Base-by-base conservation (phyloP, 2,329 filamentous ascomycete genomes). In the Neoscytalidium dimidiatum region DNA sequence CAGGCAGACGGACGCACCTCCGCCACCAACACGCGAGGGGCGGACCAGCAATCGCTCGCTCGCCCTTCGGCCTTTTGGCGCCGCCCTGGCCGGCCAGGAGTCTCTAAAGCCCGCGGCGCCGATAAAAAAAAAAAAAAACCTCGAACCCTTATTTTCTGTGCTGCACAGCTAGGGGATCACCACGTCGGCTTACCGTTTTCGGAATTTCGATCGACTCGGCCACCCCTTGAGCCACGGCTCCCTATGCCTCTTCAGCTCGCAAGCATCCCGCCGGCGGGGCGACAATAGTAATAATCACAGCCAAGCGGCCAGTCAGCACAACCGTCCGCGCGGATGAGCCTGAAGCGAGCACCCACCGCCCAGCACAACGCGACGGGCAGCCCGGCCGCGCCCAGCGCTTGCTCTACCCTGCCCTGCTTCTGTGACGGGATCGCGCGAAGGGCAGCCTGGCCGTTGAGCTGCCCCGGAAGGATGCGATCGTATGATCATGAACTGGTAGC, bases 151-250 rank as follows among this genome's bases (percentile, higher is more conserved):
- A 38, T 48, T 33, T 48, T 31, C 41, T 60, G 46, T 35, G 8
- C 43, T 26, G 5, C 35, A 33, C 33, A 56, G 9, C n/a, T 23
- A 46, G 17, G 17, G n/a, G 61, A 63, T 63, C 26, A 33, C 17
- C 61, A 43, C 35, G 33, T 19, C 46, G 48, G 35, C 61, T 63
- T 63, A 63, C 61, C 35, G 17, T 11, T 51, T 63, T 28, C 44
- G 61, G 61, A 52, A 63, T 63, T 63, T 63, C 35, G 61, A 63
- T 63, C 61, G 61, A 63, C 61, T 53, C 11, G 14, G 23, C 17
- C 38, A 28, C 26, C 49, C 46, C 35, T 43, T 43, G 31, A 11
- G 44, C 43, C 21, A 38, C 19, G 21, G 44, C 44, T 23, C 13
- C 9, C 57, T 29, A 14, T 23, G 31, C 23, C n/a, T 43, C 21